A percentile compares a stretch with the other conserved stretches of the same genome.
Evolutionary conservation across 1,139 yeast genomes (phyloP).

Genomic region (Meyerozyma elateridarum): DNA sequence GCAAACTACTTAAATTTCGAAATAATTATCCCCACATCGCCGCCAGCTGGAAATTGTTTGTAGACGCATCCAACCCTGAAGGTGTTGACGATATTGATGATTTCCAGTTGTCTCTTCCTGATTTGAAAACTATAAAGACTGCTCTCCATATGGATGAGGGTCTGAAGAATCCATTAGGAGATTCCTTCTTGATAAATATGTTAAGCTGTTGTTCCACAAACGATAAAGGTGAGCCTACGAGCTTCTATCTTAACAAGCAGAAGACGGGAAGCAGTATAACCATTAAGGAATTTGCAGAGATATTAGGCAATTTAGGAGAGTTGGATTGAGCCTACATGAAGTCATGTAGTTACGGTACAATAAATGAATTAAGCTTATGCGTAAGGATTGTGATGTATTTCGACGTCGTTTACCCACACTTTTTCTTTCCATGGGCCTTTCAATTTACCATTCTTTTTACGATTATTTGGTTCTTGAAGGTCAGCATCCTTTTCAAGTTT

Average conservation of each 20-base stretch:
- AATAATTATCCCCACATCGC: constrained; percentile 26
- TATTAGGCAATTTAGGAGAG: constrained; percentile 40
- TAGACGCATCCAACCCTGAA: constrained; percentile 14
- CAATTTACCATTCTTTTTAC: constrained; percentile 18
- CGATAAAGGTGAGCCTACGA: constrained; percentile 25
- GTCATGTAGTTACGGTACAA: neutral
- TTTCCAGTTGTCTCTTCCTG: constrained; percentile 27
- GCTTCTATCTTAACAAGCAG: constrained; percentile 25
- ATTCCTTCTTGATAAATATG: constrained; percentile 42
- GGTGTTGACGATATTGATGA: constrained; percentile 8
- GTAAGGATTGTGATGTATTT: constrained; percentile 19
- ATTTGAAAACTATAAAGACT: constrained; percentile 28
- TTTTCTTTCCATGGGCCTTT: constrained; percentile 18
- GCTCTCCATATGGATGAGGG: constrained; percentile 26
- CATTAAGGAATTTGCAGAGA: constrained; percentile 42
- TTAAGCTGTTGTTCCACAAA: constrained; percentile 33
- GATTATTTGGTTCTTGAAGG: constrained; percentile 9
- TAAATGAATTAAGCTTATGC: constrained; percentile 6
- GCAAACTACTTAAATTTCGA: constrained; percentile 30
- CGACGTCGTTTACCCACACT: constrained; percentile 17
- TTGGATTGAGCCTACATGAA: constrained; percentile 13
- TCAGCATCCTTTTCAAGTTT: constrained; percentile 12
- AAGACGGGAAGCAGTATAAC: constrained; percentile 27
- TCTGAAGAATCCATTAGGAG: constrained; percentile 19
- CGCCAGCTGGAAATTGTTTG: constrained; percentile 34